Percentiles rank a stretch among this genome's conserved stretches.
Evolutionary conservation across 805 yeast species (phyloP).

Genomic region (Suhomyces xylopsoci): DNA sequence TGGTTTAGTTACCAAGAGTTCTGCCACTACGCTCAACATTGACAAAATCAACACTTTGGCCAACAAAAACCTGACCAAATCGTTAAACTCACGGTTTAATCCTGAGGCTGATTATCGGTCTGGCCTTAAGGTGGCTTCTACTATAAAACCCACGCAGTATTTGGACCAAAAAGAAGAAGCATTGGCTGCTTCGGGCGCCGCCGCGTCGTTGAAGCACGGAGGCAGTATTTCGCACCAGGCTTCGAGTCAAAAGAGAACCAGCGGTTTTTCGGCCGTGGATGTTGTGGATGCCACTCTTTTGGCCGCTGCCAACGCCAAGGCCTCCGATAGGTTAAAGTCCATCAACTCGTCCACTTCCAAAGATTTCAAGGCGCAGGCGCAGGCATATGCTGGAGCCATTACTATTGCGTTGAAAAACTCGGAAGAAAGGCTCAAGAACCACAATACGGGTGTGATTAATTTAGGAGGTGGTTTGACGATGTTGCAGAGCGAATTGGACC

Average conservation of each 20-base stretch:
- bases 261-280: slow-evolving; percentile 38
- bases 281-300: slow-evolving; percentile 48
- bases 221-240: slow-evolving; percentile 23
- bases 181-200: slow-evolving; percentile 56
- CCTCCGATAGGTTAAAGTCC: slow-evolving; percentile 39
- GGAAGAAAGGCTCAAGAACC: slow-evolving; percentile 49
- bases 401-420: slow-evolving; percentile 70
- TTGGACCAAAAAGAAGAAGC: slow-evolving; percentile 40
- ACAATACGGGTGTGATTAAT: slow-evolving; percentile 56
- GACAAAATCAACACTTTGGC: slow-evolving; percentile 35
- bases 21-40: slow-evolving; percentile 26
- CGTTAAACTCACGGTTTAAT: slow-evolving; percentile 40
- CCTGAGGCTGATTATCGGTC: slow-evolving; percentile 41
- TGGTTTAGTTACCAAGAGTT: slow-evolving; percentile 31
- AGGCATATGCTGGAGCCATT: slow-evolving; percentile 68
- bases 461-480: slow-evolving; percentile 87
- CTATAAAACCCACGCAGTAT: slow-evolving; percentile 22
- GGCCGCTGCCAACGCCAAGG: slow-evolving; percentile 47
- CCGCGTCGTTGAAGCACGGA: slow-evolving; percentile 49
- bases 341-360: slow-evolving; percentile 23
- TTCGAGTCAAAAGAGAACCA: slow-evolving; percentile 26
- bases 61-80: slow-evolving; percentile 36
- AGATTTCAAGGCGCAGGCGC: slow-evolving; percentile 45
- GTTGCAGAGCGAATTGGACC: slow-evolving; percentile 70
- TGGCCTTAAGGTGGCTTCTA: slow-evolving; percentile 25